Conservation (phyloP, 495 filamentous ascomycete genomes). For the Sordaria brevicollis region DNA sequence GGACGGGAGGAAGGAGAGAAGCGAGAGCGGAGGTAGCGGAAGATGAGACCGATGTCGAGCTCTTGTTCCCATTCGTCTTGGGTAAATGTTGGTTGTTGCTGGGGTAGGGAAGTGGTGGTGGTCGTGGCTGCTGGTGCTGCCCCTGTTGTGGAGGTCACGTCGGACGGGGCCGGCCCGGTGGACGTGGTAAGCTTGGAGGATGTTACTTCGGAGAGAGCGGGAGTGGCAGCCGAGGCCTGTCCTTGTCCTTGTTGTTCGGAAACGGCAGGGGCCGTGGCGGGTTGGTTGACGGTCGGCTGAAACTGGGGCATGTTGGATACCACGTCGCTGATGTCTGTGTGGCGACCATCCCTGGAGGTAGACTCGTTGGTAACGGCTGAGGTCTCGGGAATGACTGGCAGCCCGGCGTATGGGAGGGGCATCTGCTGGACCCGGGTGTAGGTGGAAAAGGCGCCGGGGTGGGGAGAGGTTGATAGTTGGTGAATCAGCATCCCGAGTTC, state of each 20-base stretch:
- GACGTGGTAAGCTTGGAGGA: not conserved
- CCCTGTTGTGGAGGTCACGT: not conserved
- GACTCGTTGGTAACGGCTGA: constrained; percentile 18
- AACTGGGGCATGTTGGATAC: constrained; percentile 31
- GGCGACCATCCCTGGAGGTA: not conserved
- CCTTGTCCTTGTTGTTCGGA: not conserved
- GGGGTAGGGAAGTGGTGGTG: constrained; percentile 1
- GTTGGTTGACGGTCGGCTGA: constrained; percentile 35
- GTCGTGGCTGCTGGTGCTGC: not conserved
- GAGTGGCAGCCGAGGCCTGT: not conserved
- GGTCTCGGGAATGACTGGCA: constrained; percentile 43
- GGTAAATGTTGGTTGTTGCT: constrained; percentile 23
- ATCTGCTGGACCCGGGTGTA: constrained; percentile 47
- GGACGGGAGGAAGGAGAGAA: constrained; percentile 38
- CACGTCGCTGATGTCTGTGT: constrained; percentile 4
- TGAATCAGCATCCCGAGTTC: constrained; percentile 79
- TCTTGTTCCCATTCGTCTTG: constrained; percentile 84
- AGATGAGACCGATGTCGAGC: constrained; percentile 77
- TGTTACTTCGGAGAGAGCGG: not conserved
- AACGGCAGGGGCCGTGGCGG: constrained; percentile 4
- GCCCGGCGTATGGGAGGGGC: constrained; percentile 44
- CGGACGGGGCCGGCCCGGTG: not conserved
- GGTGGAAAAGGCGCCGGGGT: constrained; percentile 67
- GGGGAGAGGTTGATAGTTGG: constrained; percentile 61
- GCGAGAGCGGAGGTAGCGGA: constrained; percentile 69